A percentile compares a stretch with the other conserved stretches of the same genome.
Conservation (phyloP, 805 yeast genomes). For the Yamadazyma sp. region DNA sequence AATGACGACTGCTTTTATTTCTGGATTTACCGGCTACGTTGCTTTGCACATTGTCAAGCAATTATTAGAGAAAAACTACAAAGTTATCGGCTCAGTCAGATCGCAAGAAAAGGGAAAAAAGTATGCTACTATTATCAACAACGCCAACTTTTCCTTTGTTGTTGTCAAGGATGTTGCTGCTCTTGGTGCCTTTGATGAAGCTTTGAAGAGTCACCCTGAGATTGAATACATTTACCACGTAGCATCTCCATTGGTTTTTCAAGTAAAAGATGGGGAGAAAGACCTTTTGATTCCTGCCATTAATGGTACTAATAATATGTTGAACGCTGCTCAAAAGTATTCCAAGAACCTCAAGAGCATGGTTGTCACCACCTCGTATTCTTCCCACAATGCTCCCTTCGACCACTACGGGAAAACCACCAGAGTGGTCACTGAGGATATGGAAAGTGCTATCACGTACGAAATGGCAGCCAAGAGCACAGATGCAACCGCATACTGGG, state of each 20-base stretch:
- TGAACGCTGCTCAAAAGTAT: slow-evolving; percentile 44
- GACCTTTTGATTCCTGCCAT: slow-evolving; percentile 30
- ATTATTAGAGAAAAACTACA: slow-evolving; percentile 40
- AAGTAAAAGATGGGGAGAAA: slow-evolving; percentile 20
- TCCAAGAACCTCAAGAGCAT: slow-evolving; percentile 45
- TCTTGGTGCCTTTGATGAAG: slow-evolving; percentile 26
- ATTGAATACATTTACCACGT: slow-evolving; percentile 28
- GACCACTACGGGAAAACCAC: slow-evolving; percentile 3
- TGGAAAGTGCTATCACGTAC: slow-evolving; percentile 3
- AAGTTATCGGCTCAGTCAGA: slow-evolving; percentile 53
- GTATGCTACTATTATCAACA: slow-evolving; percentile 23
- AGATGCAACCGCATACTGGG: slow-evolving; percentile 23
- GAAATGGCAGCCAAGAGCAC: slow-evolving; percentile 5
- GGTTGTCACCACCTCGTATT: slow-evolving; percentile 51
- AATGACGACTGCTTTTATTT: slow-evolving; percentile 28
- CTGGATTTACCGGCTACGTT: slow-evolving; percentile 57
- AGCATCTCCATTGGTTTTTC: slow-evolving; percentile 29
- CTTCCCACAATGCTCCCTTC: slow-evolving; percentile 2
- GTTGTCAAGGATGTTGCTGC: slow-evolving; percentile 22
- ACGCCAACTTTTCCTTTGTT: slow-evolving; percentile 19
- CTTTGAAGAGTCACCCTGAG: slow-evolving; percentile 26
- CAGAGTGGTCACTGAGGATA: slow-evolving; percentile 6
- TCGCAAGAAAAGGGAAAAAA: slow-evolving; percentile 41
- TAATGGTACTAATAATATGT: slow-evolving; percentile 36
- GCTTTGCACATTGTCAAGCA: slow-evolving; percentile 49